Percentiles rank a stretch among this genome's conserved stretches.
Evolutionary conservation across 2,329 filamentous ascomycete genomes (phyloP).

Genomic region (Epicoccum nigrum): DNA sequence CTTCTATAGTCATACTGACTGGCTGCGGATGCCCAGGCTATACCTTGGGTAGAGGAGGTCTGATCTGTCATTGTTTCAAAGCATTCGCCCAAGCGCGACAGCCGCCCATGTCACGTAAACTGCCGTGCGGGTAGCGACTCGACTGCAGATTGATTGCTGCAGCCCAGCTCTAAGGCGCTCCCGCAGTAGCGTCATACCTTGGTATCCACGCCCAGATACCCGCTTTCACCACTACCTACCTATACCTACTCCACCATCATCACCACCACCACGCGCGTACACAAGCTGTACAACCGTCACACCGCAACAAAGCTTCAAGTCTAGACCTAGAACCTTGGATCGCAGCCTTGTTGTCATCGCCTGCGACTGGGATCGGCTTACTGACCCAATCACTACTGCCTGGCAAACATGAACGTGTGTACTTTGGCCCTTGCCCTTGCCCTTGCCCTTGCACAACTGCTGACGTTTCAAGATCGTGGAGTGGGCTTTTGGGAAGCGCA

Average conservation of each 20-base stretch:
- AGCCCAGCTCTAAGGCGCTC: constrained; percentile 1
- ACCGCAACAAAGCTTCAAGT: background rate
- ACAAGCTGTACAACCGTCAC: background rate
- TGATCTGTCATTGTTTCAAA: constrained; percentile 3
- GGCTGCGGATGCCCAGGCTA: background rate
- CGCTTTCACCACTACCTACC: no score
- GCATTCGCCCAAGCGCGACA: constrained; percentile 8
- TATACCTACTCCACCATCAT: no score
- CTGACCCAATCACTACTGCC: background rate
- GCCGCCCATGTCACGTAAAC: constrained; percentile 1
- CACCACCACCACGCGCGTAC: constrained; percentile 3
- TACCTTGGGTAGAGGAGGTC: no score
- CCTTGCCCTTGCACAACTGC: background rate
- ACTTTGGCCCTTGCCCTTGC: background rate
- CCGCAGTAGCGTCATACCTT: constrained; percentile 12
- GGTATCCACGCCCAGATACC: no score
- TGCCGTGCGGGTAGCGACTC: background rate
- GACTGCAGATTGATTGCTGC: background rate
- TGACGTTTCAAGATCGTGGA: constrained; percentile 77
- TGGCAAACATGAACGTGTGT: constrained; percentile 63
- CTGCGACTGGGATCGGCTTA: background rate
- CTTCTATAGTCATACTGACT: background rate
- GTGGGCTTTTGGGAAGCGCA: constrained; percentile 99
- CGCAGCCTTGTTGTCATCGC: no score
- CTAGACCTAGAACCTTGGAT: background rate